phyloP scores from a whole-genome alignment of 371 early-diverging fungal species.

The Nosema muscidifuracis region DNA sequence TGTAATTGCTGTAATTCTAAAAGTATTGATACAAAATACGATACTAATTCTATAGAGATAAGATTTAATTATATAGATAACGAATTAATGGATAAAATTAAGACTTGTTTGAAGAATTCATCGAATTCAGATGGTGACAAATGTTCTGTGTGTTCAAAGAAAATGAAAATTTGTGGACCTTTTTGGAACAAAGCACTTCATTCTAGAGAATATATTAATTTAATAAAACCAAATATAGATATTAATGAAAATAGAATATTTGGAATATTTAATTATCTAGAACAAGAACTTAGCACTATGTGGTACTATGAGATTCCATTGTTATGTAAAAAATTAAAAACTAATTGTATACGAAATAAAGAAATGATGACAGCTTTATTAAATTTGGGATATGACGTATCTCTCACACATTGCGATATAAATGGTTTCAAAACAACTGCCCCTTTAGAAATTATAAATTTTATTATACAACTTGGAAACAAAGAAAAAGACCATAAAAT shows the following conservation, averaged over 20 bases:
- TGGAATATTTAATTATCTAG: conserved; percentile 81
- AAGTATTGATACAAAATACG: background rate
- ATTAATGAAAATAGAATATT: conserved; percentile 70
- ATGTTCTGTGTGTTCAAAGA: conserved; percentile 56
- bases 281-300: conserved; percentile 66
- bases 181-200: conserved; percentile 79
- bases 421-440: conserved; percentile 88
- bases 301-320: conserved; percentile 55
- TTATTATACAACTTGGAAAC: conserved; percentile 66
- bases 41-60: background rate
- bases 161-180: conserved; percentile 79
- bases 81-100: background rate
- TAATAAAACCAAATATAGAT: conserved; percentile 50
- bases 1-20: conserved; percentile 53
- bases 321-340: conserved; percentile 40
- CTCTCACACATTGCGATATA: conserved; percentile 75
- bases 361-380: conserved; percentile 71
- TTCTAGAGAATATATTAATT: conserved; percentile 69
- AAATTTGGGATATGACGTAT: conserved; percentile 79
- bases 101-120: background rate
- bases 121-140: background rate
- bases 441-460: conserved; percentile 78
- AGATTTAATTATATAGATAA: conserved; percentile 10
- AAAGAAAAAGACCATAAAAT: background rate
- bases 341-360: conserved; percentile 44